Evolutionary conservation across 2,329 filamentous ascomycete genomes (phyloP), one percentile per base, ranked within the genome.

Genomic region (Aspergillus sp.): DNA sequence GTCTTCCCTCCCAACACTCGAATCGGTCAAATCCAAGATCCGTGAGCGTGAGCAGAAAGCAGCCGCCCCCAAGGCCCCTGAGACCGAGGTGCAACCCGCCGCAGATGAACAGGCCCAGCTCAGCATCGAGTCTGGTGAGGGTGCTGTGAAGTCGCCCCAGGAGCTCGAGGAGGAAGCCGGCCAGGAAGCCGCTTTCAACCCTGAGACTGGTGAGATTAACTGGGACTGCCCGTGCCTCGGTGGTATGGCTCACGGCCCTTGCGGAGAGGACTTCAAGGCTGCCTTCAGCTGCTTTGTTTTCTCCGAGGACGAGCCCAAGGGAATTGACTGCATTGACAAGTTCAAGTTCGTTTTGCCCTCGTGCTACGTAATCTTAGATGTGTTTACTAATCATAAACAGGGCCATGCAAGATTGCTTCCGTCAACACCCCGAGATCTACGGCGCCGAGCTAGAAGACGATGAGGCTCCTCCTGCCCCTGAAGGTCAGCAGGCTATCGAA

Each of bases 201-300:
- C 90, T 3, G 93, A 97, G 74, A 98, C 93, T 7, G 93, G 93
- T 56, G 93, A 98, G 78, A 98, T 98, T 72, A 98, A 98, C 77
- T 98, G 93, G 93, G 93, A 97, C 66, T 98, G 93, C 69, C 93
- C 93, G 11, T 98, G 93, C 67, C 74, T 98, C 30, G 93, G 93
- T 39, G 93, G 93, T 42, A 98, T 98, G 93, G 93, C 93, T 6
- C 73, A 95, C 62, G 93, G 93, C 0, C 93, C 93, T 42, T 98
- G 93, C 65, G 93, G 93, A 38, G 88, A 94, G 65, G 84, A 97
- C 61, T 98, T 98, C 79, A 90, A 85, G 74, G 83, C 84, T 26
- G 93, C 93, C 0, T 98, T 98, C 61, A 95, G 90, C 79, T 98
- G 93, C 73, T 98, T 98, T 61, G 90, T 98, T n/a, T 93, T 85